Evolutionary conservation across 148 eudicot genomes (phyloP), one percentile per base, ranked within the genome.

Genomic region (Cornus florida): DNA sequence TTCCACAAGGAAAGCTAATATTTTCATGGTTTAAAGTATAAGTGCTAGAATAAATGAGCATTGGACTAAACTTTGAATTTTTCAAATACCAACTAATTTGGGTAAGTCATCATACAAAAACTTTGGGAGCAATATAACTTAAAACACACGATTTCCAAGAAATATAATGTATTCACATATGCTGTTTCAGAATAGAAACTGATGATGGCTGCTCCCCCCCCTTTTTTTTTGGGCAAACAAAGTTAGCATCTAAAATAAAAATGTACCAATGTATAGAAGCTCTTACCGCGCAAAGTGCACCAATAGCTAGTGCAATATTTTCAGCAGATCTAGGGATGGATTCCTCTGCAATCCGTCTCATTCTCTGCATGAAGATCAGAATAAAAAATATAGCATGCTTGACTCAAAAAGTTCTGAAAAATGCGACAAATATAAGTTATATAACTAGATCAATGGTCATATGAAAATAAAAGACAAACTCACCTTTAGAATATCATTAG

Each of bases 251-350:
- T 17, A 62, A 62, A 5, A 19, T 62, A 62, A n/a, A 62, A 4
- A 48, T 53, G 11, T 35, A 62, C 17, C 39, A 66, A 14, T 32
- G 74, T 13, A 69, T 50, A 14, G 31, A 81, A 39, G 20, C 67
- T 76, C 86, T 87, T 84, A 97, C 99, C 89, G 78, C 77, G 81
- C 99, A 94, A 82, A 88, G 85, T 22, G 99, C 97, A 73, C 97
- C 95, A 69, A 94, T 64, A 81, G 99, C 95, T 59, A 97, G 89
- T 38, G 90, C 94, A 56, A 94, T 84, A 88, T 94, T 97, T 84
- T 94, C 98, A 46, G 97, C 97, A 82, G 92, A 88, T 70, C 98
- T 88, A 69, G 99, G 99, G 66, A 97, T 85, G 23, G 97, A 87
- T 72, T 87, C 88, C 85, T 91, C 92, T 75, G 94, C 98, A 77